phyloP scores from a whole-genome alignment of 2,329 filamentous ascomycete genomes.

The Phialophora expanda region DNA sequence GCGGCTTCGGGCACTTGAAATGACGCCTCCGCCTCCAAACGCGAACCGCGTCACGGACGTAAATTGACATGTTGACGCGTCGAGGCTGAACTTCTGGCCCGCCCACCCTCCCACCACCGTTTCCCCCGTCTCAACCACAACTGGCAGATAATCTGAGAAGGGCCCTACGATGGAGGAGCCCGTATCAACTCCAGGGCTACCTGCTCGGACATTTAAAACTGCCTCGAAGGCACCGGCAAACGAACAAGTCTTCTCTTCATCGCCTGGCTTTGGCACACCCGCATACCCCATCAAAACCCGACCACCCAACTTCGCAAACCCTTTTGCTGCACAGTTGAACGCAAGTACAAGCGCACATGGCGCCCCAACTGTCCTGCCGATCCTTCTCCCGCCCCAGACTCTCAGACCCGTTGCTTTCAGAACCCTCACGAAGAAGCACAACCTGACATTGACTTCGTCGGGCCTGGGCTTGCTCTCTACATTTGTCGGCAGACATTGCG shows the following conservation, averaged over 20 bases:
- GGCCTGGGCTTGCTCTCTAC: conserved; percentile 82
- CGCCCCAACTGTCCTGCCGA: conserved; percentile 74
- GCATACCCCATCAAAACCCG: conserved; percentile 68
- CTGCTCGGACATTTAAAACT: conserved; percentile 31
- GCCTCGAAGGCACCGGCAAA: conserved; percentile 40
- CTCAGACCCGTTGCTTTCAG: conserved; percentile 90
- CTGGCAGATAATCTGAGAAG: not conserved
- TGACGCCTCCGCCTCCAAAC: conserved; percentile 16
- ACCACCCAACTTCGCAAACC: conserved; percentile 46
- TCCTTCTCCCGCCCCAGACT: conserved; percentile 84
- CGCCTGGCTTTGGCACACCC: conserved; percentile 87
- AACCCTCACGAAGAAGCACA: conserved; percentile 97
- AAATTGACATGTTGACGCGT: conserved; percentile 25
- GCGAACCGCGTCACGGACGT: conserved; percentile 18
- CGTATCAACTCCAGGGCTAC: conserved; percentile 35
- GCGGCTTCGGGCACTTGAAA: not conserved
- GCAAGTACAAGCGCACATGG: conserved; percentile 53
- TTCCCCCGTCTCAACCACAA: conserved; percentile 2
- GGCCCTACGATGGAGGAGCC: conserved; percentile 39
- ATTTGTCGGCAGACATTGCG: conserved; percentile 93
- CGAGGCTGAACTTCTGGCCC: conserved; percentile 5
- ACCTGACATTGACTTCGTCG: conserved; percentile 85
- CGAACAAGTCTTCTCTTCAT: conserved; percentile 80
- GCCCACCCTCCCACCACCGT: not conserved
- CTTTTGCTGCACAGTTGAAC: conserved; percentile 44